Evolutionary conservation across 441 rosid species (phyloP).

Genomic region (Mallotus repandus): DNA sequence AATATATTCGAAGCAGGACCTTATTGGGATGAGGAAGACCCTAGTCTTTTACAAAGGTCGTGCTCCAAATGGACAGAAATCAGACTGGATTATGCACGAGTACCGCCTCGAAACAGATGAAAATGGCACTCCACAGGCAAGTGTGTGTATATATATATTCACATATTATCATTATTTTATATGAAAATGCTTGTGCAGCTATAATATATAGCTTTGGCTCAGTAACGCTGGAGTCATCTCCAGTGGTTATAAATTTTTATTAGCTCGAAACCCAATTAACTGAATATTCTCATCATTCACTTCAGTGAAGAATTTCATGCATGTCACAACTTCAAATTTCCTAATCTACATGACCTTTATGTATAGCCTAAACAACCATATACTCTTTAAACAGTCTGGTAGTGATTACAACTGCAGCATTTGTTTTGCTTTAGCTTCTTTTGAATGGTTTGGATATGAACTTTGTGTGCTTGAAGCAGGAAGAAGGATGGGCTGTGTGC

Average conservation of each 20-base stretch:
- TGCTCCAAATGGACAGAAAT: conserved; percentile 75
- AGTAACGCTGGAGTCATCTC: too few relatives aligned
- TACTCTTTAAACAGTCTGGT: background rate
- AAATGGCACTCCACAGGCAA: conserved; percentile 78
- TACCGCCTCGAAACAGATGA: conserved; percentile 80
- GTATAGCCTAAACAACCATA: too few relatives aligned
- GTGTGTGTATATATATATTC: background rate
- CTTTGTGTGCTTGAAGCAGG: conserved; percentile 38
- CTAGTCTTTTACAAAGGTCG: conserved; percentile 71
- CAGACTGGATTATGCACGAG: conserved; percentile 88
- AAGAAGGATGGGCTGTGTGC: conserved; percentile 98
- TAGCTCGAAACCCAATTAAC: too few relatives aligned
- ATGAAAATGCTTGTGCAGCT: too few relatives aligned
- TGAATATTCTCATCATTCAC: too few relatives aligned
- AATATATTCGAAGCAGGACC: conserved; percentile 58
- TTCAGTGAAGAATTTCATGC: too few relatives aligned
- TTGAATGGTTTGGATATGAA: background rate
- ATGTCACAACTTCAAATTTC: too few relatives aligned
- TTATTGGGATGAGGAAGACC: conserved; percentile 80
- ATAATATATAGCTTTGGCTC: too few relatives aligned
- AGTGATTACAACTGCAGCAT: background rate
- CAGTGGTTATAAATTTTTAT: too few relatives aligned
- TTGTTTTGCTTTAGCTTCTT: background rate
- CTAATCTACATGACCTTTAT: too few relatives aligned
- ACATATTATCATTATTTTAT: background rate